Evolutionary conservation across 306 rosid species (phyloP).

Genomic region (Datisca glomerata): DNA sequence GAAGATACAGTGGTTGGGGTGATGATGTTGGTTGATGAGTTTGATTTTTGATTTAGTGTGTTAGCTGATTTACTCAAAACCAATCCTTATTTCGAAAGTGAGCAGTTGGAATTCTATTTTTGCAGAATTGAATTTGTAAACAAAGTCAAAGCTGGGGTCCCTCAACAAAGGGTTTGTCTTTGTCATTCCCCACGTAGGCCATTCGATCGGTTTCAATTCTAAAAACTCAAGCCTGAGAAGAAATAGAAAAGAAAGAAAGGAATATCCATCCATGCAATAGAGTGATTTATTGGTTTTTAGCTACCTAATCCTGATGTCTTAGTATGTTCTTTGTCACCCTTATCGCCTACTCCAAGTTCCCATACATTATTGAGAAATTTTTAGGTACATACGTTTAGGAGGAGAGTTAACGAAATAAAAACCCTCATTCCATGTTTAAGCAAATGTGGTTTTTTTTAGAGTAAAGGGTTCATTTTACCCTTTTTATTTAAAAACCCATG

Average conservation of each 20-base stretch:
- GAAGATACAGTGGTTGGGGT: slow-evolving; percentile 58
- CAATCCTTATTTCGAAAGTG: slow-evolving; percentile 37
- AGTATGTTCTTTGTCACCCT: slow-evolving; percentile 27
- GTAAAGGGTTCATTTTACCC: too few relatives aligned
- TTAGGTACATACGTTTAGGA: too few relatives aligned
- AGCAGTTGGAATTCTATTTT: slow-evolving; percentile 42
- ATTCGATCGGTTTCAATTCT: too few relatives aligned
- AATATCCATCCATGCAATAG: slow-evolving; percentile 1
- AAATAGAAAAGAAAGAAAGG: too few relatives aligned
- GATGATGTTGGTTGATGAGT: slow-evolving; percentile 22
- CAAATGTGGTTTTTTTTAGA: too few relatives aligned
- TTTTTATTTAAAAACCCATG: too few relatives aligned
- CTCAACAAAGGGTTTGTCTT: slow-evolving; percentile 16
- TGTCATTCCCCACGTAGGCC: slow-evolving; percentile 28
- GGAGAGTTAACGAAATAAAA: too few relatives aligned
- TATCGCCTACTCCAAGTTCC: too few relatives aligned
- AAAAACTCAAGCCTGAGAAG: too few relatives aligned
- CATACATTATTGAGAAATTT: too few relatives aligned
- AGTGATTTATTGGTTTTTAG: slow-evolving; percentile 32
- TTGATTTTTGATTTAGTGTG: slow-evolving; percentile 35
- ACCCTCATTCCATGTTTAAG: too few relatives aligned
- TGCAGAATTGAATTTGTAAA: slow-evolving; percentile 1
- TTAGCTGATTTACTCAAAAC: slow-evolving; percentile 31
- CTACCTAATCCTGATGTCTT: slow-evolving; percentile 58
- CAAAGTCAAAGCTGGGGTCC: slow-evolving; percentile 45